Evolutionary conservation across 2,329 filamentous ascomycete genomes (phyloP).

Genomic region (Exophiala aquamarina): DNA sequence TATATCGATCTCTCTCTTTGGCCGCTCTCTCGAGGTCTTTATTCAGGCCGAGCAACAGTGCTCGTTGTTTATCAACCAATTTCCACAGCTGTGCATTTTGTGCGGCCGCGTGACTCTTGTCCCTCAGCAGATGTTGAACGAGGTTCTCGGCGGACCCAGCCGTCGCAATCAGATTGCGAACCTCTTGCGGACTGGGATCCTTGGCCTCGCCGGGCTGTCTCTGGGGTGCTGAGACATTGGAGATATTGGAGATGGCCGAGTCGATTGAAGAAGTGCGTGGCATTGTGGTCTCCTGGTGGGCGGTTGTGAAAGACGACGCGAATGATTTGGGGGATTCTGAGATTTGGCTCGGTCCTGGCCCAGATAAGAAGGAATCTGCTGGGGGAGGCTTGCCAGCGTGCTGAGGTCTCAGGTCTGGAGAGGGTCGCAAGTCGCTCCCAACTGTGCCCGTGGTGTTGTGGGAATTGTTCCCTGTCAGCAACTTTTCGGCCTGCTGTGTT

Average conservation of each 20-base stretch:
- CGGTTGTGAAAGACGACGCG: constrained; percentile 7
- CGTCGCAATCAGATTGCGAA: constrained; percentile 74
- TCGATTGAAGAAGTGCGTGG: constrained; percentile 87
- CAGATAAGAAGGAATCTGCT: no score
- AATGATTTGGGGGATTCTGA: constrained; percentile 12
- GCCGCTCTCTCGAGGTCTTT: constrained; percentile 88
- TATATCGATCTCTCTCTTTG: constrained; percentile 93
- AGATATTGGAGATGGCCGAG: constrained; percentile 81
- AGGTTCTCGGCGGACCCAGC: constrained; percentile 88
- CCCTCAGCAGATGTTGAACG: constrained; percentile 82
- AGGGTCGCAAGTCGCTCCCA: no score
- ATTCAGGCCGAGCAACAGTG: constrained; percentile 90
- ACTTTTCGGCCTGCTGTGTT: no score
- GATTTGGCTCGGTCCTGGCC: no score
- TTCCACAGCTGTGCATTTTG: constrained; percentile 95
- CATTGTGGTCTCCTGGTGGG: constrained; percentile 30
- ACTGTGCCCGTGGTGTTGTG: no score
- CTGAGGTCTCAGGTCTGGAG: no score
- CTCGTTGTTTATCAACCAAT: constrained; percentile 90
- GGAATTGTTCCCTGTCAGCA: no score
- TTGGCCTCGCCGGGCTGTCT: constrained; percentile 59
- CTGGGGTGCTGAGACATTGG: constrained; percentile 56
- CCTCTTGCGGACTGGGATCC: constrained; percentile 67
- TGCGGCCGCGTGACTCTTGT: constrained; percentile 83
- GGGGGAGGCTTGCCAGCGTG: no score